A percentile compares a stretch with the other conserved stretches of the same genome.
Evolutionary conservation across 2,329 filamentous ascomycete genomes (phyloP).

Genomic region (Alternaria longipes): DNA sequence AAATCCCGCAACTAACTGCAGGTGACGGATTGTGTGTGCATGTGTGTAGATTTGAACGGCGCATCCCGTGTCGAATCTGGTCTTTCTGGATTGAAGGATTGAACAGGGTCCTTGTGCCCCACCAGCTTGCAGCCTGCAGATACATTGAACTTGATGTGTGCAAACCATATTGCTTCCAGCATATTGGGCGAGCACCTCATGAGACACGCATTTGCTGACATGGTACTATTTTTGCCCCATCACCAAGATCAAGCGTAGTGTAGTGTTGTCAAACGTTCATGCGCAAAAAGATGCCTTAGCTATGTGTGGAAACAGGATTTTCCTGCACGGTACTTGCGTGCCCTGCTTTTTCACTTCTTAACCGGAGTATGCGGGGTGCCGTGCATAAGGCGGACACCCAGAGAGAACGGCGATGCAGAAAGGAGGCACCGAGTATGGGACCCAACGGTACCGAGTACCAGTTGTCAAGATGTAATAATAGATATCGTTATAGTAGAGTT

Average conservation of each 20-base stretch:
- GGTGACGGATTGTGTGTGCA: neutral
- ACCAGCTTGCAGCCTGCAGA: slow-evolving; percentile 2
- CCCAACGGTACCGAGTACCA: neutral
- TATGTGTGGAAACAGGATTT: neutral
- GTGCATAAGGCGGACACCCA: neutral
- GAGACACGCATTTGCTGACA: slow-evolving; percentile 1
- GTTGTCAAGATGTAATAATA: neutral
- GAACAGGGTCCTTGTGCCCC: neutral
- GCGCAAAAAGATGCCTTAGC: neutral
- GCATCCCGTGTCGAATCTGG: neutral
- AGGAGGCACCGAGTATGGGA: neutral
- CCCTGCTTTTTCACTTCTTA: neutral
- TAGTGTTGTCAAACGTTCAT: neutral
- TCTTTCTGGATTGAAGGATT: neutral
- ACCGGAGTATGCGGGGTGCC: slow-evolving; percentile 4
- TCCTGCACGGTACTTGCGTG: neutral
- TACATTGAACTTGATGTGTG: neutral
- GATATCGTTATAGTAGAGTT: neutral
- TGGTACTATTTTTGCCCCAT: slow-evolving; percentile 3
- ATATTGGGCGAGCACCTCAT: slow-evolving; percentile 3
- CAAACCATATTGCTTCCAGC: slow-evolving; percentile 1
- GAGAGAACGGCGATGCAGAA: neutral
- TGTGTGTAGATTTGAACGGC: neutral
- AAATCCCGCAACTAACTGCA: neutral
- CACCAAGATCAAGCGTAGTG: neutral